Evolutionary conservation across 106 monocot species (phyloP), one percentile per base, ranked within the genome.

Genomic region (Amphibolis antarctica): DNA sequence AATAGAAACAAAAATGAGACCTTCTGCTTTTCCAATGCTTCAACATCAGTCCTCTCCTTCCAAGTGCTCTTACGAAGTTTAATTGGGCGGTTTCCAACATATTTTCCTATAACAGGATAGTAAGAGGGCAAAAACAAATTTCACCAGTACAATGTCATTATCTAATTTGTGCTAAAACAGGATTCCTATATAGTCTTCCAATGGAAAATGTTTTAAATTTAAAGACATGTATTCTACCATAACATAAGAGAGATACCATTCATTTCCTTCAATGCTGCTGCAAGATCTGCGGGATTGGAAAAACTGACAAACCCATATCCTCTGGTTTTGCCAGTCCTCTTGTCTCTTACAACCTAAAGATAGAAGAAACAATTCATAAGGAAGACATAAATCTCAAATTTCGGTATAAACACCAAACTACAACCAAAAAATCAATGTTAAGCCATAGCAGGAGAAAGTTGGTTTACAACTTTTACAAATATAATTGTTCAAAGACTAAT

Each of bases 301-400:
- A 89, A 89, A 71, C 94, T 94, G 24, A 89, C 86, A 78, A 94
- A 94, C 73, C 89, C 93, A 81, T 83, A 94, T 18, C 89, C 93
- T 70, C 71, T 79, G 45, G 93, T 89, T 75, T 94, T 94, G 17
- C 94, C 89, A 18, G 94, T 94, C 43, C 84, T 89, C 74, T 94
- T 94, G 67, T 94, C 89, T 68, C 94, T 77, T 46, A 94, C 81
- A 19, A 94, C 94, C 94, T 94, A 72, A 30, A 14, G 11, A 17
- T n/a, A 12, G n/a, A 23, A 28, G 31, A 15, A 15, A n/a, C 12
- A 24, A 63, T 44, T 61, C 21, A 61, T 61, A 36, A 36, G 36
- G 7, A 36, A 7, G 36, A 7, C 4, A 36, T 4, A 36, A 4
- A 36, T 36, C 36, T 36, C 4, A 36, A 36, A 36, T 36, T 36